Percentiles rank a stretch among this genome's conserved stretches.
Conservation (phyloP, 305 asterid genomes). For the Fraxinus paxiana region DNA sequence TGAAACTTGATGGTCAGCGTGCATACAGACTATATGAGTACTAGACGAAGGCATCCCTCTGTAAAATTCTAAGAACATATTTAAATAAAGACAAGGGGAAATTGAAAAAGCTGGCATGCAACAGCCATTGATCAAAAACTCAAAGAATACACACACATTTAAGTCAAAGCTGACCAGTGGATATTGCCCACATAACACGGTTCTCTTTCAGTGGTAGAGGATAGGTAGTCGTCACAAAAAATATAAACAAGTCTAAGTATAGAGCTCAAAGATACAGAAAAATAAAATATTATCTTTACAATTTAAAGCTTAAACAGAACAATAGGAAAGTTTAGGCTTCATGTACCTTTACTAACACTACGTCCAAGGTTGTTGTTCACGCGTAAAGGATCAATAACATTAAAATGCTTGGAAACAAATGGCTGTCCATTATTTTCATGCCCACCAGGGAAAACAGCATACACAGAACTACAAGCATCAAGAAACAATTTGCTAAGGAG, state of each 20-base stretch:
- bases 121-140: not conserved
- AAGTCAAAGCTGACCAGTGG: not conserved
- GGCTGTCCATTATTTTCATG: constrained; percentile 71
- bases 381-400: constrained; percentile 86
- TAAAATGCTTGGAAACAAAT: constrained; percentile 74
- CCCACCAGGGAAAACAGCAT: constrained; percentile 76
- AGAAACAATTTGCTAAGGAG: constrained; percentile 81
- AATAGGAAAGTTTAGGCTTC: not conserved
- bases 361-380: constrained; percentile 95
- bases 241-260: not conserved
- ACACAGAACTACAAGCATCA: constrained; percentile 72
- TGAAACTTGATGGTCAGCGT: not conserved
- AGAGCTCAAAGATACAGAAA: not conserved
- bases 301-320: not conserved
- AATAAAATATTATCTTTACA: not conserved
- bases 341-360: constrained; percentile 88
- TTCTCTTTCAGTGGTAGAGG: not conserved
- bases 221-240: not conserved
- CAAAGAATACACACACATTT: not conserved
- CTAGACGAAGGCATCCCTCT: not conserved
- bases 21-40: not conserved
- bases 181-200: not conserved
- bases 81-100: not conserved
- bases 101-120: not conserved
- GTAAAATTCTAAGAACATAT: not conserved